Base-by-base conservation (phyloP, 441 rosid genomes). In the Pelargonium cotyledonis region DNA sequence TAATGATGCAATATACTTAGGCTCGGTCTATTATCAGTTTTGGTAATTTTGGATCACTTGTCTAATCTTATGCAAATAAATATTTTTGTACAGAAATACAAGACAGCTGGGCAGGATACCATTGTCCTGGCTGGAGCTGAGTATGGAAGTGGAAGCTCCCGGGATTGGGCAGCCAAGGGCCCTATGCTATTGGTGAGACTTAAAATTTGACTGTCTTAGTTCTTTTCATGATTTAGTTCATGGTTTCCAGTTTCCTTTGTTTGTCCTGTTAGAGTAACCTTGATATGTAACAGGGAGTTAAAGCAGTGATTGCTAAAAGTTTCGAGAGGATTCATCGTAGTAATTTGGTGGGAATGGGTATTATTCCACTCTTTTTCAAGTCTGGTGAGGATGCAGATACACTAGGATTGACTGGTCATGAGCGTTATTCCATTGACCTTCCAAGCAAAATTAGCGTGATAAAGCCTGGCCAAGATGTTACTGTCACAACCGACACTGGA, bases 141-240 rank as follows among this genome's bases (percentile, higher is more conserved):
- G 79, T 95, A 95, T 61, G 99, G 98, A 78, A 95, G 99, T 75
- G 99, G 99, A 80, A 95, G 98, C 83, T 95, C 98, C 15, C 82
- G 98, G 66, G 99, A 95, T 81, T 95, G 99, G 99, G 99, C 99
- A 73, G 98, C 99, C 57, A 95, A 95, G 86, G 97, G 98, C 72
- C 98, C 98, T 19, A 88, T 92, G 97, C 70, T 95, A 65, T 80
- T 85, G 91, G 99, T 89, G 68, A 73, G 83, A 64, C 51, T 57
- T 73, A 0, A 29, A 29, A 29, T 29, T 29, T 29, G 31, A 29
- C 31, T 29, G 31, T 29, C 31, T 29, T 29, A 29, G 31, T 7
- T 49, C 55, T 44, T 38, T 41, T 12, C 53, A 5, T 57, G 23
- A 19, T 38, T 29, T 47, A 1, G 6, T 29, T 29, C 1, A 29